phyloP scores from a whole-genome alignment of 2,329 filamentous ascomycete species.

The Fusarium hostae region DNA sequence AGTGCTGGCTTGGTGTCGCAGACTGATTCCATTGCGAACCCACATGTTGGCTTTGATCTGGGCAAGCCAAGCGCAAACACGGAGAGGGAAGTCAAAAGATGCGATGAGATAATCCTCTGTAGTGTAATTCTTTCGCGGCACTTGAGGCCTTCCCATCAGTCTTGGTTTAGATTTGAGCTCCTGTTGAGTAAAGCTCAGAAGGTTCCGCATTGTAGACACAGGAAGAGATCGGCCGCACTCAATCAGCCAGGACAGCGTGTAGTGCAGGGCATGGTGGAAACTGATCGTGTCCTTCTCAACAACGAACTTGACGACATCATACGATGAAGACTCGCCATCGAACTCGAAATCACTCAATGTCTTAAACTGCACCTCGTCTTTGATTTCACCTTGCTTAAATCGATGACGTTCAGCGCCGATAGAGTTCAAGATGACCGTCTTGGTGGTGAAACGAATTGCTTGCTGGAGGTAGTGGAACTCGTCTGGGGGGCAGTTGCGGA shows the following conservation, averaged over 20 bases:
- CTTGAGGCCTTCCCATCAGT: constrained; percentile 68
- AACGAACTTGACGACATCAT: constrained; percentile 83
- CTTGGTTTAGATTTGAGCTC: constrained; percentile 74
- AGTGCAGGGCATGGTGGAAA: constrained; percentile 97
- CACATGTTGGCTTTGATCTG: constrained; percentile 99
- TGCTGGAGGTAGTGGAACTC: constrained; percentile 73
- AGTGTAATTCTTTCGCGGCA: constrained; percentile 66
- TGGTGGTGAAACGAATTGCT: constrained; percentile 80
- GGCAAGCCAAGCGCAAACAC: constrained; percentile 94
- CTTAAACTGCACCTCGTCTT: constrained; percentile 86
- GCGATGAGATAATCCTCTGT: constrained; percentile 85
- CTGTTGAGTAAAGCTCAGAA: constrained; percentile 77
- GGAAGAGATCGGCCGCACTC: constrained; percentile 85
- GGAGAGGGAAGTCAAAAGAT: constrained; percentile 90
- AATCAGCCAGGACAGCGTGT: constrained; percentile 94
- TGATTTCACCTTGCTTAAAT: constrained; percentile 89
- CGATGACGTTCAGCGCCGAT: constrained; percentile 87
- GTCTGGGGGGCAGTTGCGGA: constrained; percentile 74
- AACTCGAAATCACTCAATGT: constrained; percentile 82
- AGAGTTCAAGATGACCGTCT: constrained; percentile 88
- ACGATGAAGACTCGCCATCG: constrained; percentile 66
- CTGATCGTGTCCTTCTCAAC: constrained; percentile 93
- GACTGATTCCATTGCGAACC: constrained; percentile 96
- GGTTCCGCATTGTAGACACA: constrained; percentile 70
- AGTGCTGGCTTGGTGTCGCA: constrained; percentile 93